These are phyloP conservation scores for Nannochloropsis salina DNA, from an alignment of 108 stramenopile species.

Conservation along the genomic window DNA sequence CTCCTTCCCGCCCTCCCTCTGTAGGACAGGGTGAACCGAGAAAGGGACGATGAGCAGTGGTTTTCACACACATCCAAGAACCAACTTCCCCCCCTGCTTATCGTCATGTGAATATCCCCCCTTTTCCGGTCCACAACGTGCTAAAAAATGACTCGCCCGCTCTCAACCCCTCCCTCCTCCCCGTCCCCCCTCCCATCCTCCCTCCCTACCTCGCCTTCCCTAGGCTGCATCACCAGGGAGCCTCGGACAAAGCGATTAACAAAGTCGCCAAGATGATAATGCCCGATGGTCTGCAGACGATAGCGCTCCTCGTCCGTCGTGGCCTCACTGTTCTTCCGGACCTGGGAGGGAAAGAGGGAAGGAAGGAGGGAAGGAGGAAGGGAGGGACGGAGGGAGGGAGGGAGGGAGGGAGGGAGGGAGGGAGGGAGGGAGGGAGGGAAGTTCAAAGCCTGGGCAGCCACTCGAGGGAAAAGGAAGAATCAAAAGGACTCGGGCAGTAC, in stretches of 20 bases:
- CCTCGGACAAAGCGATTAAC: conserved; percentile 83
- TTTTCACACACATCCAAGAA: too few relatives aligned
- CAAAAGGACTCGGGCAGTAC: not conserved
- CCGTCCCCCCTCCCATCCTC: not conserved
- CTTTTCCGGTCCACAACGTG: not conserved
- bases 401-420: too few relatives aligned
- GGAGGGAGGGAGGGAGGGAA: too few relatives aligned
- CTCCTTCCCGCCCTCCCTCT: not conserved
- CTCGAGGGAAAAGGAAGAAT: too few relatives aligned
- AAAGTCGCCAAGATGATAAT: conserved; percentile 92
- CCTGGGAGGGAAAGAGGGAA: conserved; percentile 5
- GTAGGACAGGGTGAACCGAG: not conserved
- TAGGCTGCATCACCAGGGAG: conserved; percentile 78
- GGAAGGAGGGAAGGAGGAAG: not conserved
- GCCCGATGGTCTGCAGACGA: conserved; percentile 79
- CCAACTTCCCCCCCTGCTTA: not conserved
- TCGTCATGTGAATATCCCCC: not conserved
- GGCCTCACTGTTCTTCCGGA: conserved; percentile 67
- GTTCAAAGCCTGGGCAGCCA: too few relatives aligned
- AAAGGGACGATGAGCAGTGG: not conserved
- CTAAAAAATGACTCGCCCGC: not conserved
- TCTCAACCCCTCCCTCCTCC: not conserved
- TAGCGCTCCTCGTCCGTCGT: conserved; percentile 73
- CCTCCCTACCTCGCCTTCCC: conserved; percentile 18
- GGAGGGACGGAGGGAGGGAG: not conserved